phyloP scores from a whole-genome alignment of 495 filamentous ascomycete genomes.

The Margaritispora aquatica region DNA sequence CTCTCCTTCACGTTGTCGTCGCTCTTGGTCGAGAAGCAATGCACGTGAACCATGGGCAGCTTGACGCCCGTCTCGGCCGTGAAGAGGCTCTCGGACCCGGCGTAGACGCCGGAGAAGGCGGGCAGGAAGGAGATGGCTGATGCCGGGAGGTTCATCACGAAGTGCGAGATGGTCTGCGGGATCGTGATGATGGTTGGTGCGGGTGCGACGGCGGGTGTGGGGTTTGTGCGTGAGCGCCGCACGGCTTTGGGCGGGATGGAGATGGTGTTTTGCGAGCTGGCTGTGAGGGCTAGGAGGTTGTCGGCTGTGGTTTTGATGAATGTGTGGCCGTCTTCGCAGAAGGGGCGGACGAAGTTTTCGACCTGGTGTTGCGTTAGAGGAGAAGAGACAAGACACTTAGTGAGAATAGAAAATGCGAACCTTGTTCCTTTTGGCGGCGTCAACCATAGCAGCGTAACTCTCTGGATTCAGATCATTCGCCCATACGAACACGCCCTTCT shows the following conservation, averaged over 20 bases:
- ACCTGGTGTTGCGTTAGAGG: conserved; percentile 43
- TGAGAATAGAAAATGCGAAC: conserved; percentile 34
- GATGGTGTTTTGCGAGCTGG: conserved; percentile 39
- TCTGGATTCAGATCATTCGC: conserved; percentile 97
- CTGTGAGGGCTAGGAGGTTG: conserved; percentile 47
- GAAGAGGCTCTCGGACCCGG: conserved; percentile 59
- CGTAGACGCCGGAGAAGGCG: conserved; percentile 79
- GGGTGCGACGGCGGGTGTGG: conserved; percentile 26
- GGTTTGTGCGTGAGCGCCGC: conserved; percentile 23
- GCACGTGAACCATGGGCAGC: conserved; percentile 82
- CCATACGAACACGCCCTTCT: conserved; percentile 87
- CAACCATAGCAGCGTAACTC: conserved; percentile 62
- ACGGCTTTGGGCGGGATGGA: conserved; percentile 33
- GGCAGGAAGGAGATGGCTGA: conserved; percentile 78
- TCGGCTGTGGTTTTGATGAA: conserved; percentile 71
- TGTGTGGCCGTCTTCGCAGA: conserved; percentile 68
- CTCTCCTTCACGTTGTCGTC: conserved; percentile 57
- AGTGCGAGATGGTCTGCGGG: conserved; percentile 75
- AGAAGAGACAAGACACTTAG: background rate
- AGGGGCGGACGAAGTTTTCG: conserved; percentile 63
- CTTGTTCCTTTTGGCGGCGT: conserved; percentile 73
- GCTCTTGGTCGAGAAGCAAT: conserved; percentile 78
- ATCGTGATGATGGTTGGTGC: conserved; percentile 41
- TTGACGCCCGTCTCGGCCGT: conserved; percentile 44
- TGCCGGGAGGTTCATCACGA: conserved; percentile 95